A percentile compares a stretch with the other conserved stretches of the same genome.
Conservation (phyloP, 2,329 filamentous ascomycete species). For the Monilinia aucupariae region DNA sequence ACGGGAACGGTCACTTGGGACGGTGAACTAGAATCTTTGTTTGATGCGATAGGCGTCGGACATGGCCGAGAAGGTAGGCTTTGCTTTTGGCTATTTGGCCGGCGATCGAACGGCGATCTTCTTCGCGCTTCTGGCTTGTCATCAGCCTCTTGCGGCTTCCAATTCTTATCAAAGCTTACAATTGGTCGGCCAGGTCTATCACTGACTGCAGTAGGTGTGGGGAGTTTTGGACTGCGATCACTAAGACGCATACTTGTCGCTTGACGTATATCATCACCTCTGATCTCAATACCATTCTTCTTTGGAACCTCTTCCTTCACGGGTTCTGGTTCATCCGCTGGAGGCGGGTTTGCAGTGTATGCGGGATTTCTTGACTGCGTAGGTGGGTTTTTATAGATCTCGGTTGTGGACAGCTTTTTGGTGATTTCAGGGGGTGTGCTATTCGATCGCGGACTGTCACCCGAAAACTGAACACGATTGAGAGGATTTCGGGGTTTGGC, state of each 20-base stretch:
- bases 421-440: slow-evolving; percentile 41
- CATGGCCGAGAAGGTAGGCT: slow-evolving; percentile 28
- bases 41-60: slow-evolving; percentile 32
- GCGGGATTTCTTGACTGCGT: slow-evolving; percentile 74
- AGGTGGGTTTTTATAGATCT: slow-evolving; percentile 81
- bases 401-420: slow-evolving; percentile 45
- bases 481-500: slow-evolving; percentile 61
- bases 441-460: slow-evolving; percentile 39
- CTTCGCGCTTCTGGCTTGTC: slow-evolving; percentile 51
- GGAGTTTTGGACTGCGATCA: slow-evolving; percentile 80
- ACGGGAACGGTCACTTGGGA: slow-evolving; percentile 42
- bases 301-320: slow-evolving; percentile 33
- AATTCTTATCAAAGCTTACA: slow-evolving; percentile 89
- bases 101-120: slow-evolving; percentile 32
- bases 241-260: slow-evolving; percentile 85
- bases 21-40: slow-evolving; percentile 40
- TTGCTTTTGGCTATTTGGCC: slow-evolving; percentile 27
- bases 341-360: slow-evolving; percentile 62
- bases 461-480: slow-evolving; percentile 50
- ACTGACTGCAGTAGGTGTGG: slow-evolving; percentile 85
- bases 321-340: slow-evolving; percentile 34
- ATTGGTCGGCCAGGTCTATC: slow-evolving; percentile 86
- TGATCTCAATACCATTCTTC: slow-evolving; percentile 77
- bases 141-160: slow-evolving; percentile 64
- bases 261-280: slow-evolving; percentile 79